Base-by-base conservation (phyloP, 305 asterid species). In the Solanum hybrid region DNA sequence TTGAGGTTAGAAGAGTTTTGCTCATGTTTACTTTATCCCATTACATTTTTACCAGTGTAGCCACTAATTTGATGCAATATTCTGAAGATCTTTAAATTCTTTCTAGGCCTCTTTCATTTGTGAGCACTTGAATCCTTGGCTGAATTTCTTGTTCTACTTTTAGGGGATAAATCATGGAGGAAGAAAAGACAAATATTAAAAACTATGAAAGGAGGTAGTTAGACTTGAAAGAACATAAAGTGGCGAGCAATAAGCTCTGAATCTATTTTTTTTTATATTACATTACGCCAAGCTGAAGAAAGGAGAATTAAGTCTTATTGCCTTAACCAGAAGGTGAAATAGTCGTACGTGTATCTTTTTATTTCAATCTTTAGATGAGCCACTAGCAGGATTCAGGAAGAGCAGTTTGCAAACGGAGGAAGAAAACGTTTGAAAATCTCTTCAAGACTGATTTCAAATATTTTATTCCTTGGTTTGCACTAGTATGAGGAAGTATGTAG, bases 1-100 rank as follows among this genome's bases (percentile, higher is more conserved):
- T 92, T 97, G 88, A 97, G 99, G 99, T 96, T 90, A 39, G 91
- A 20, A 15, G 45, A 57, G 61, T 61, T 32, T 65, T 87, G 57
- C 41, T 45, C 75, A 17, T 31, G 10, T 84, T 51, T 84, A 70
- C 79, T 37, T 82, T 68, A 89, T 89, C 61, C 14, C 65, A 51
- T 45, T 84, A 51, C 87, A 15, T 41, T 82, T 37, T 51, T 29
- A 45, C 75, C 38, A 20, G 29, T 17, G 73, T 29, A 51, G 31
- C 17, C 70, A 24, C 27, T 51, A 15, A 29, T 83, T 83, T 84
- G 39, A 45, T 84, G 20, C 88, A 45, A 31, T 45, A 29, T 10
- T 51, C 7, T 84, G 41, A 84, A 45, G 39, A 84, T 83, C 24
- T 27, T 27, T 29, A 82, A 45, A 10, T 83, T 20, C 39, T 82